Percentiles rank a stretch among this genome's conserved stretches.
Evolutionary conservation across 768 basidiomycete genomes (phyloP).

Genomic region (Daedaleopsis sinensis): DNA sequence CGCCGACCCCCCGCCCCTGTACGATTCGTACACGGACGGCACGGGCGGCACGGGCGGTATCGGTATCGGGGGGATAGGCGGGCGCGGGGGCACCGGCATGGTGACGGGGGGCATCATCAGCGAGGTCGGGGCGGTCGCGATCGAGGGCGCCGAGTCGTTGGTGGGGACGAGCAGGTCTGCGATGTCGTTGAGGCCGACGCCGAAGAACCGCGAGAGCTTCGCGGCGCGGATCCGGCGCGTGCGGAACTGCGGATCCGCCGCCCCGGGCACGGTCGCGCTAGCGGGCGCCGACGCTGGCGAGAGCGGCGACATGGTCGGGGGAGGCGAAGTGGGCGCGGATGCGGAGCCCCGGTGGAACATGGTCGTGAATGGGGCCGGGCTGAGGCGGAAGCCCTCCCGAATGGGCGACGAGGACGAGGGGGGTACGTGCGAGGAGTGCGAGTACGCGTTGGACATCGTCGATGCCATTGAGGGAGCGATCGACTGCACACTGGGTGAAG

Average conservation of each 20-base stretch:
- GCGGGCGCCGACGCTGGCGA: not conserved
- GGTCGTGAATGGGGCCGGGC: conserved; percentile 10
- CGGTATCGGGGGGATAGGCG: not conserved
- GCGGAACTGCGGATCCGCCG: conserved; percentile 25
- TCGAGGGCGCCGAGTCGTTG: conserved; percentile 18
- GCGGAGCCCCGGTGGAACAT: conserved; percentile 10
- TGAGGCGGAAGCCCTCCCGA: conserved; percentile 8
- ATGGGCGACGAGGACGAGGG: conserved; percentile 7
- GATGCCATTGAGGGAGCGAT: not conserved
- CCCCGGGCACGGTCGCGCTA: conserved; percentile 6
- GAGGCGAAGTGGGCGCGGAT: conserved; percentile 11
- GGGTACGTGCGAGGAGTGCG: not conserved
- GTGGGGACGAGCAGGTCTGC: conserved; percentile 28
- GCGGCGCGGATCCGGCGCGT: conserved; percentile 49
- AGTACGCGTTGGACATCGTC: not conserved
- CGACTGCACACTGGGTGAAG: not conserved
- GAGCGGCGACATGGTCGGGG: not conserved
- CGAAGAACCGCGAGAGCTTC: conserved; percentile 61
- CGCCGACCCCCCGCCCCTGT: conserved; percentile 41
- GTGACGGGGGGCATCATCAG: not conserved
- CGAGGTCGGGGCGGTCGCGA: not conserved
- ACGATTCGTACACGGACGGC: conserved; percentile 7
- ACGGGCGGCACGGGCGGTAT: not conserved
- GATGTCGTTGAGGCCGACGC: conserved; percentile 52
- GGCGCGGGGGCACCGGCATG: not conserved